Percentiles rank a stretch among this genome's conserved stretches.
Conservation (phyloP, 164 flowering plant genomes). For the Cinnamomum micranthum region DNA sequence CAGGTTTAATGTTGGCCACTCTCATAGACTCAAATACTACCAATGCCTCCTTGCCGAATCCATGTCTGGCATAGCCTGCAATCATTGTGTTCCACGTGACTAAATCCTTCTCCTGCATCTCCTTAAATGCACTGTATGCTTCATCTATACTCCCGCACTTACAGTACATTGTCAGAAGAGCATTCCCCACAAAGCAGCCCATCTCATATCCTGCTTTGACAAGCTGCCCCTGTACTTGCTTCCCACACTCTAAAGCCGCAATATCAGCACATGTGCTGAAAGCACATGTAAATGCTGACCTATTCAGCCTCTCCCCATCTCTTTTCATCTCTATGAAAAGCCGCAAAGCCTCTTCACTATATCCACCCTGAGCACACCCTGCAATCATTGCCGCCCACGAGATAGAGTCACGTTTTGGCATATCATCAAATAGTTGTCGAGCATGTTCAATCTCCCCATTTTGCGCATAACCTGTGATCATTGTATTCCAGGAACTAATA, state of each 20-base stretch:
- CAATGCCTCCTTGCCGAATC: conserved; percentile 73
- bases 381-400: conserved; percentile 95
- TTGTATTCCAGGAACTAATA: conserved; percentile 86
- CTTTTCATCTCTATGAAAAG: conserved; percentile 66
- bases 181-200: conserved; percentile 81
- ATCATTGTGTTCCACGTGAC: conserved; percentile 96
- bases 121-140: conserved; percentile 52
- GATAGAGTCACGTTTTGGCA: conserved; percentile 75
- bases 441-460: conserved; percentile 57
- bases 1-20: conserved; percentile 44
- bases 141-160: conserved; percentile 89
- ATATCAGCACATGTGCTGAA: conserved; percentile 77
- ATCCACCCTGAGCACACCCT: conserved; percentile 70
- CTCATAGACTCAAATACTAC: conserved; percentile 65
- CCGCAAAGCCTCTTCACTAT: conserved; percentile 60
- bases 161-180: conserved; percentile 82
- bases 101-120: conserved; percentile 62
- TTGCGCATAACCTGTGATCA: conserved; percentile 89
- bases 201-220: conserved; percentile 69
- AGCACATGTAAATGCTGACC: conserved; percentile 63
- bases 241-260: conserved; percentile 76
- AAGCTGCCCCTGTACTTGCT: conserved; percentile 67
- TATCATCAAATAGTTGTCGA: conserved; percentile 54
- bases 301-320: conserved; percentile 53
- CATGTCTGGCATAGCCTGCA: conserved; percentile 80